Percentiles rank a stretch among this genome's conserved stretches.
These are phyloP conservation scores for Debaryomyces sp. DNA, from an alignment of 1,139 yeast genomes.

Conservation along the genomic window DNA sequence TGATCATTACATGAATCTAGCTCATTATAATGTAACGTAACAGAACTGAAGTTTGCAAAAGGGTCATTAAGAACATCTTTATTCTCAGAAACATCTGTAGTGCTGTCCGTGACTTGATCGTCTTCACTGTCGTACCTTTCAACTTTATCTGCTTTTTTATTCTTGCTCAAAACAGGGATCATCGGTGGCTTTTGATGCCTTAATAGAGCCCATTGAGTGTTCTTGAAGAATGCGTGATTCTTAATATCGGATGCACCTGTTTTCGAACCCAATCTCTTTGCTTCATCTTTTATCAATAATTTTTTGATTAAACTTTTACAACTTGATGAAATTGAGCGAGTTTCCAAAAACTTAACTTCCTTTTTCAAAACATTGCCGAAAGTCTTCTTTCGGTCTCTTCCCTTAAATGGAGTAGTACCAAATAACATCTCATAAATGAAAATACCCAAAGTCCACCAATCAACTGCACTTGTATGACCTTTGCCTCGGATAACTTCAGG, in stretches of 20 bases:
- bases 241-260: conserved; percentile 95
- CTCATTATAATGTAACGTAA: conserved; percentile 80
- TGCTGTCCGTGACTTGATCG: not conserved
- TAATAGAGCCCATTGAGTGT: conserved; percentile 90
- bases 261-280: conserved; percentile 83
- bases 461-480: conserved; percentile 97
- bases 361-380: conserved; percentile 84
- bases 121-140: conserved; percentile 20
- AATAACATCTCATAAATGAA: conserved; percentile 89
- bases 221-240: conserved; percentile 86
- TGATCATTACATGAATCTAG: conserved; percentile 34
- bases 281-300: conserved; percentile 83
- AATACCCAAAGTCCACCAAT: conserved; percentile 99
- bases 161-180: conserved; percentile 80
- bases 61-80: conserved; percentile 60
- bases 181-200: conserved; percentile 94
- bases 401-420: conserved; percentile 96
- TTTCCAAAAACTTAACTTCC: conserved; percentile 74
- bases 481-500: conserved; percentile 97
- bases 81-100: not conserved
- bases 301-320: conserved; percentile 83
- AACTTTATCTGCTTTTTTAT: conserved; percentile 30
- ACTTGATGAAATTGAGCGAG: conserved; percentile 59
- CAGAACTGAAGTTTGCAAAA: conserved; percentile 84
- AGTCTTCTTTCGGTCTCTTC: conserved; percentile 82